Conservation (phyloP, 768 basidiomycete species). For the Mycena floridula region DNA sequence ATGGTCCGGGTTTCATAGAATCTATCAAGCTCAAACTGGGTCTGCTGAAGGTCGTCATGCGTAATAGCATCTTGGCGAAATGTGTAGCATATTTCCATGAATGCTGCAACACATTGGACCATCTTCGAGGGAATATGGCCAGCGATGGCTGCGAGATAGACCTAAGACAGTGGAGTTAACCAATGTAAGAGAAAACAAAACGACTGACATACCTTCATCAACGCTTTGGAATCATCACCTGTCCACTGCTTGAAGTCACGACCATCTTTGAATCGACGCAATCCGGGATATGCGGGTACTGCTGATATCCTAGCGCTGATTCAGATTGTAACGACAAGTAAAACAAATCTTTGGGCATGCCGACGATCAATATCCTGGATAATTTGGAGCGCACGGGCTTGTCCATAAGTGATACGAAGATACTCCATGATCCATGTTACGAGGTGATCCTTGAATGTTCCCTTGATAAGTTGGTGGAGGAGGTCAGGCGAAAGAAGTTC, state of each 20-base stretch:
- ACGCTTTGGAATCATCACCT: conserved; percentile 11
- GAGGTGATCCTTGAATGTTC: too few species aligned
- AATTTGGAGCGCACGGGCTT: too few species aligned
- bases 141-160: conserved; percentile 3
- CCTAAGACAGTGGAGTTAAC: not conserved
- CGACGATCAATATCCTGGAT: not conserved
- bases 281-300: conserved; percentile 7
- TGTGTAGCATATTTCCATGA: conserved; percentile 13
- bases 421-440: not conserved
- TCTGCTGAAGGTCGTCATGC: not conserved
- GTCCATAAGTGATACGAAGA: not conserved
- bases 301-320: conserved; percentile 6
- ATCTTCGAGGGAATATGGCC: conserved; percentile 9
- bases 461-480: too few species aligned
- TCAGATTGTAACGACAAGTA: not conserved
- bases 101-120: not conserved
- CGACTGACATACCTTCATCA: conserved; percentile 9
- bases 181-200: not conserved
- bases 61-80: conserved; percentile 1
- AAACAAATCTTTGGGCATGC: not conserved
- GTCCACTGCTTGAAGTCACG: too few species aligned
- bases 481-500: too few species aligned
- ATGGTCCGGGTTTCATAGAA: conserved; percentile 1
- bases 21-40: not conserved
- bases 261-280: conserved; percentile 8